Percentiles rank a stretch among this genome's conserved stretches.
Conservation (phyloP, 345 rosid genomes). For the Syzygium aromaticum region DNA sequence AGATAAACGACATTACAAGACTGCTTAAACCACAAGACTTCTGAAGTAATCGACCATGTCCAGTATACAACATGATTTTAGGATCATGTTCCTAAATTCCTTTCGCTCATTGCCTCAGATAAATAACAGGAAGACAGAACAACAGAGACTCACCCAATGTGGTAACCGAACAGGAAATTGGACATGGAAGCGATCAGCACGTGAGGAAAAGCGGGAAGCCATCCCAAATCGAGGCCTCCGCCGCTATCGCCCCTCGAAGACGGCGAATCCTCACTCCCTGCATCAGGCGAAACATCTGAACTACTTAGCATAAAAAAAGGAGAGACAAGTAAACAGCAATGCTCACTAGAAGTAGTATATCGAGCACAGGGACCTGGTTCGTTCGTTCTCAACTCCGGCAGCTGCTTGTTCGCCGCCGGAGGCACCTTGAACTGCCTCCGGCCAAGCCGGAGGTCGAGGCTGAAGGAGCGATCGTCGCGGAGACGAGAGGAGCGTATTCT, state of each 20-base stretch:
- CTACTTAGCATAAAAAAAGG: background rate
- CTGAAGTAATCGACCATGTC: background rate
- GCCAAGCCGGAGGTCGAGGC: constrained; percentile 10
- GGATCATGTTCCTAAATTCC: background rate
- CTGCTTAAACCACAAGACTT: background rate
- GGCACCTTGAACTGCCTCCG: background rate
- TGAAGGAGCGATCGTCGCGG: background rate
- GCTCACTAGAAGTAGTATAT: background rate
- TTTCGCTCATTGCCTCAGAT: background rate
- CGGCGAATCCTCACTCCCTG: constrained; percentile 21
- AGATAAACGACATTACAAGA: background rate
- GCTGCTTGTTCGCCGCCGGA: constrained; percentile 20
- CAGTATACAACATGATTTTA: background rate
- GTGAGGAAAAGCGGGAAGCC: constrained; percentile 71
- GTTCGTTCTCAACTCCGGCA: constrained; percentile 4
- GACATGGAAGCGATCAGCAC: constrained; percentile 60
- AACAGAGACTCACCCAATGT: constrained; percentile 42
- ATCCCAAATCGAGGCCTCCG: constrained; percentile 37
- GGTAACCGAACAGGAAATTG: constrained; percentile 76
- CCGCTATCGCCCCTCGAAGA: constrained; percentile 4
- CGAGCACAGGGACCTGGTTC: constrained; percentile 17
- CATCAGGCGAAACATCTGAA: background rate
- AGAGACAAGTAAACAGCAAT: background rate
- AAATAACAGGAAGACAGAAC: background rate
- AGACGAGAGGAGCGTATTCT: background rate